Evolutionary conservation across 805 yeast genomes (phyloP), one percentile per base, ranked within the genome.

Genomic region (Candida ipomoeae): DNA sequence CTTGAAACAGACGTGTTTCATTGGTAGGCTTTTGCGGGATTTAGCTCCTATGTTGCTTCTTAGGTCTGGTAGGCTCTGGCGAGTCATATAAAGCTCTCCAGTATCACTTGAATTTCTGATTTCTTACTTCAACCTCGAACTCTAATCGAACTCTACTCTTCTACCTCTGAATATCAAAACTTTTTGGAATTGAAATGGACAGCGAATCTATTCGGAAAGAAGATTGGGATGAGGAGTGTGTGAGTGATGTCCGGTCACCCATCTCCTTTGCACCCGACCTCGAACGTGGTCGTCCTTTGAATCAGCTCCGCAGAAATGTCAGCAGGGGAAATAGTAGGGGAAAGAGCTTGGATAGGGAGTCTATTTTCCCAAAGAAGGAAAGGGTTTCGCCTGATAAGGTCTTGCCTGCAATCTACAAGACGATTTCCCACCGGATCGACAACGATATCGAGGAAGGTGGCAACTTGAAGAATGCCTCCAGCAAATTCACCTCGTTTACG

Each of bases 371-470:
- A 14, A 11, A 29, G 40, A 29, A 33, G 23, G 61, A 57, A 18
- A 54, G 54, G 31, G 60, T 56, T 5, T 56, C 60, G 21, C 71
- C 74, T 5, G 60, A 57, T 7, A 53, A 59, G 20, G 67, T 62
- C 2, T 59, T 71, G 41, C 77, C 77, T 6, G 65, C 70, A 5
- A 57, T 67, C 44, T 73, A 67, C 62, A 69, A 62, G 45, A 67
- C 77, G 0, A 60, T 72, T 8, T 69, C 74, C 29, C 71, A 70
- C 55, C 65, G 58, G 20, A 48, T 54, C 18, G 49, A 49, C 3
- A 47, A 29, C 15, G 50, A 53, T 36, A 47, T 48, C 37, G 49
- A 41, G 49, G 46, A 49, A 10, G 41, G 41, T 6, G 13, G 13
- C n/a, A 44, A 35, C 26, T 10, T 18, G 5, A 35, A 35, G 23